Conservation (phyloP, 768 basidiomycete genomes). For the Gloeopeniophorella convolvens region DNA sequence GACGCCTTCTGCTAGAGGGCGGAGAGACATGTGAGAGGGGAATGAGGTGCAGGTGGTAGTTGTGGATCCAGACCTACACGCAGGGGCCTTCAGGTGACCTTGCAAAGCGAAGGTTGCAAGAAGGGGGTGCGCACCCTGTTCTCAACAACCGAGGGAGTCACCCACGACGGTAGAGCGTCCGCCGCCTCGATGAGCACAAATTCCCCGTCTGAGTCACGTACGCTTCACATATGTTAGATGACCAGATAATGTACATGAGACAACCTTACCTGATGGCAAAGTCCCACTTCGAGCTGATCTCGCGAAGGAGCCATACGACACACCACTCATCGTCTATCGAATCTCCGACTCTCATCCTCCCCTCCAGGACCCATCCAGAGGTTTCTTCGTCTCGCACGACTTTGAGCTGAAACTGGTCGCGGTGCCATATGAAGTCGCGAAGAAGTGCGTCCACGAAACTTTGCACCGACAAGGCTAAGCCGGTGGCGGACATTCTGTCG, state of each 20-base stretch:
- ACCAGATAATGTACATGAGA: neutral
- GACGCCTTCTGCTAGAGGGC: conserved; percentile 46
- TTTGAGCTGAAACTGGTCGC: conserved; percentile 77
- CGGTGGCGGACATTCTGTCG: conserved; percentile 55
- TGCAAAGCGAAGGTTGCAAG: conserved; percentile 4
- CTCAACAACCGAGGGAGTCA: conserved; percentile 83
- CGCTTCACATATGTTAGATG: conserved; percentile 32
- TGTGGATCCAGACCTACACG: conserved; percentile 84
- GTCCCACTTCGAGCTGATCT: conserved; percentile 75
- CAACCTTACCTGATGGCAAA: conserved; percentile 63
- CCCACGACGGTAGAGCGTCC: conserved; percentile 82
- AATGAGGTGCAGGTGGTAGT: conserved; percentile 77
- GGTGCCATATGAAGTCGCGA: conserved; percentile 71
- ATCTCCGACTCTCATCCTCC: conserved; percentile 88
- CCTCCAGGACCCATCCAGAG: conserved; percentile 60
- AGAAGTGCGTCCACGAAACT: conserved; percentile 49
- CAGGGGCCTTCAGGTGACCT: conserved; percentile 12
- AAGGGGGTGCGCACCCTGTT: conserved; percentile 70
- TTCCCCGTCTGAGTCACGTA: conserved; percentile 90
- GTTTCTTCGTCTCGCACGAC: conserved; percentile 43
- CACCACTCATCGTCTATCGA: conserved; percentile 99
- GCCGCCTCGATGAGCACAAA: conserved; percentile 97
- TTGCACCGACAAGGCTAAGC: conserved; percentile 63
- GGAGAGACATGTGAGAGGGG: conserved; percentile 72
- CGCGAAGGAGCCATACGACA: conserved; percentile 79